Conservation (phyloP, 129 eudicot genomes). For the Chrysanthemum lavandulifolium region DNA sequence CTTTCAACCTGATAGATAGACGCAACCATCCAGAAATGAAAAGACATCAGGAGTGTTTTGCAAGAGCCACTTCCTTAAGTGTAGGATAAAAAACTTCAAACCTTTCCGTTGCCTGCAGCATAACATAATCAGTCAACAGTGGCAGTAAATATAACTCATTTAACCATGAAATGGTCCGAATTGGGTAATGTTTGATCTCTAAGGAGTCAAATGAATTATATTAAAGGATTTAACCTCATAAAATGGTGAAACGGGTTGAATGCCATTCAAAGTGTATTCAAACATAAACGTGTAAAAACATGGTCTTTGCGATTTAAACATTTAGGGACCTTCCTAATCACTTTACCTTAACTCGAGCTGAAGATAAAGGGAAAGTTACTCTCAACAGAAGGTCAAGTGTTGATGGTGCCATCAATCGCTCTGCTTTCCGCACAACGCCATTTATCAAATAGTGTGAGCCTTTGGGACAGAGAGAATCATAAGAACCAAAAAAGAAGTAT, state of each 20-base stretch:
- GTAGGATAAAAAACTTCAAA: conserved; percentile 87
- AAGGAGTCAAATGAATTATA: not conserved
- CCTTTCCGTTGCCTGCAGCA: conserved; percentile 68
- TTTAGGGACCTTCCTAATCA: too few species aligned
- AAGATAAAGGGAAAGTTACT: conserved; percentile 68
- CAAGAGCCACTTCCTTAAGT: conserved; percentile 91
- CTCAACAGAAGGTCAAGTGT: conserved; percentile 64
- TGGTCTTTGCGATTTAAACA: too few species aligned
- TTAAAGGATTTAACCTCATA: not conserved
- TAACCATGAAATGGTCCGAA: not conserved
- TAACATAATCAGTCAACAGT: conserved; percentile 11
- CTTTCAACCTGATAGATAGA: too few species aligned
- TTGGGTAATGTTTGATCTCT: not conserved
- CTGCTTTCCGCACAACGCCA: conserved; percentile 86
- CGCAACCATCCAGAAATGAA: too few species aligned
- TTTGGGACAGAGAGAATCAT: conserved; percentile 87
- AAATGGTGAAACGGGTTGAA: not conserved
- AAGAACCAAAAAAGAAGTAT: not conserved
- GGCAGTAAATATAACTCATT: not conserved
- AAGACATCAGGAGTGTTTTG: conserved; percentile 12
- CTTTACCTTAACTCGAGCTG: conserved; percentile 81
- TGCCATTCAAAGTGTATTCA: not conserved
- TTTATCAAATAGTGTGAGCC: conserved; percentile 71
- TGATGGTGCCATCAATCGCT: conserved; percentile 82
- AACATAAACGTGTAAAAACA: not conserved